Conservation (phyloP, 371 early-diverging fungal genomes). For the Lichtheimia corymbifera region DNA sequence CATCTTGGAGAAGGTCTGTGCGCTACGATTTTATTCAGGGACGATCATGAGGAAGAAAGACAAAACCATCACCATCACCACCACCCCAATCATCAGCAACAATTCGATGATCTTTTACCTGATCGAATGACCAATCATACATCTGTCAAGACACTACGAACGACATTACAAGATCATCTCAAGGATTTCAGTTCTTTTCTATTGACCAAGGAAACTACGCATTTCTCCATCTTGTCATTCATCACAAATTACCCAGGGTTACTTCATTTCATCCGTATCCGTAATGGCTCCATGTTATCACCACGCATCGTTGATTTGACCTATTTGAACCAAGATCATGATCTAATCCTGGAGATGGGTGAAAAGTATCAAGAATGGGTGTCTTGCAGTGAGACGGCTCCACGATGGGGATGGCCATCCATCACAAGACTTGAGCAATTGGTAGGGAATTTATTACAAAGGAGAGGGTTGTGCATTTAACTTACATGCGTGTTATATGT, state of each 20-base stretch:
- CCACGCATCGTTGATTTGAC: conserved; percentile 39
- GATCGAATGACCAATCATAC: conserved; percentile 1
- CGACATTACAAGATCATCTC: conserved; percentile 18
- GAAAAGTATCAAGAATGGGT: conserved; percentile 21
- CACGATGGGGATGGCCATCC: conserved; percentile 30
- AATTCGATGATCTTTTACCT: not conserved
- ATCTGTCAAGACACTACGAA: conserved; percentile 16
- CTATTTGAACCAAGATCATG: conserved; percentile 34
- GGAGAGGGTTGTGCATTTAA: too few species aligned
- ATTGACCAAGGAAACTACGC: conserved; percentile 44
- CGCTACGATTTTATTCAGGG: conserved; percentile 31
- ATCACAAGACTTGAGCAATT: conserved; percentile 19
- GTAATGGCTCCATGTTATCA: conserved; percentile 32
- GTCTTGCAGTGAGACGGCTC: conserved; percentile 1
- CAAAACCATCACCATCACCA: not conserved
- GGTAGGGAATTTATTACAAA: not conserved
- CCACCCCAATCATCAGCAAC: not conserved
- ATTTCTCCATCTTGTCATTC: conserved; percentile 50
- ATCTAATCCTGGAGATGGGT: conserved; percentile 31
- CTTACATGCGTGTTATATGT: not conserved
- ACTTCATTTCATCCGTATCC: conserved; percentile 43
- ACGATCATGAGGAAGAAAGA: conserved; percentile 19
- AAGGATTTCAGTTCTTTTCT: conserved; percentile 43
- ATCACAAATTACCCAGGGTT: conserved; percentile 43
- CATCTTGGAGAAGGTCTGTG: conserved; percentile 25